phyloP scores from a whole-genome alignment of 2,329 filamentous ascomycete species.

The Salinomyces thailandicus region DNA sequence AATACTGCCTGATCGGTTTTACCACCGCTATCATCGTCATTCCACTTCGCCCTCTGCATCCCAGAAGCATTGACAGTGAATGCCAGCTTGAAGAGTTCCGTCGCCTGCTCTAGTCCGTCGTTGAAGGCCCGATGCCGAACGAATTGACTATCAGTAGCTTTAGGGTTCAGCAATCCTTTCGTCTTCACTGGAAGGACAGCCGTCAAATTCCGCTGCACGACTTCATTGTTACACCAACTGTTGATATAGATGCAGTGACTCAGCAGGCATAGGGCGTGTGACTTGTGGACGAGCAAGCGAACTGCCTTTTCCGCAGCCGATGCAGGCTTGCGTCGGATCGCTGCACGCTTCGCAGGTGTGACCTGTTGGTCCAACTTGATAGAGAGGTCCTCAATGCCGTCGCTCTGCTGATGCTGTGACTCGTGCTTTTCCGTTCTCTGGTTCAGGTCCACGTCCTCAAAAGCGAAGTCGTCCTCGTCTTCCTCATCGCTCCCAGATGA shows the following conservation, averaged over 20 bases:
- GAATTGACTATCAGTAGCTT: constrained; percentile 59
- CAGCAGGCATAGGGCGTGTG: constrained; percentile 73
- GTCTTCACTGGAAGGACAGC: constrained; percentile 56
- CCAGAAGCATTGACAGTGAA: constrained; percentile 65
- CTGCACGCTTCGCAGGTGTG: constrained; percentile 25
- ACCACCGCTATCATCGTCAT: constrained; percentile 42
- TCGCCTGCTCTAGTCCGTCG: constrained; percentile 62
- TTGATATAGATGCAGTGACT: constrained; percentile 69
- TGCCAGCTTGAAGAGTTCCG: constrained; percentile 54
- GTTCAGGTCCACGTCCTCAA: constrained; percentile 48
- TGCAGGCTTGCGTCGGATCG: constrained; percentile 40
- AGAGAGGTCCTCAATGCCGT: constrained; percentile 30
- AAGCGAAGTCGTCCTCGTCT: constrained; percentile 48
- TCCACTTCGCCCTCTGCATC: constrained; percentile 61
- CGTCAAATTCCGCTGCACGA: constrained; percentile 41
- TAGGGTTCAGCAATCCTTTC: constrained; percentile 57
- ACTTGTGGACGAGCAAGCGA: constrained; percentile 71
- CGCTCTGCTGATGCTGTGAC: not conserved
- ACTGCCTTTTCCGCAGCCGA: constrained; percentile 48
- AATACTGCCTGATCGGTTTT: constrained; percentile 6
- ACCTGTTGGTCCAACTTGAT: constrained; percentile 30
- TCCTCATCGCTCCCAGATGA: constrained; percentile 35
- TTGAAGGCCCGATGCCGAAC: constrained; percentile 65
- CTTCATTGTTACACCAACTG: constrained; percentile 63
- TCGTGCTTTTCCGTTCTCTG: constrained; percentile 10